Percentiles rank a stretch among this genome's conserved stretches.
phyloP scores from a whole-genome alignment of 2,329 filamentous ascomycete species.

The Ophiostoma quercus region DNA sequence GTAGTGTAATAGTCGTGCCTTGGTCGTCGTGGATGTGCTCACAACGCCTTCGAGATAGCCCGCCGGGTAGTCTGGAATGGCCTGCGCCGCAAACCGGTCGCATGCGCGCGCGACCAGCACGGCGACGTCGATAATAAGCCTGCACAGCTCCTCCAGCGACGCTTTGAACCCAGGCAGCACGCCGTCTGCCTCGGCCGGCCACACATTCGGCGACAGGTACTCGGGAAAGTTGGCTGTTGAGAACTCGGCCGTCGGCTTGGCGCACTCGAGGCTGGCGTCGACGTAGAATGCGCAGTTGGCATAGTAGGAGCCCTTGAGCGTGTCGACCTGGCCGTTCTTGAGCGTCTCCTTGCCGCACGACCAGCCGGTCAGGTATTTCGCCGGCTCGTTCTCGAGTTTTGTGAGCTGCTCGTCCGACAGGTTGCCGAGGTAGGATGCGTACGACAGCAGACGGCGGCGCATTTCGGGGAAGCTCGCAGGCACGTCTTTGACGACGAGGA shows the following conservation, averaged over 20 bases:
- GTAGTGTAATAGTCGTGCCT: slow-evolving; percentile 89
- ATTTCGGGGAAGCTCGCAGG: slow-evolving; percentile 66
- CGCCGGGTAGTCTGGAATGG: slow-evolving; percentile 68
- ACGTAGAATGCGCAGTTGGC: slow-evolving; percentile 78
- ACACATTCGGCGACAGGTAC: slow-evolving; percentile 85
- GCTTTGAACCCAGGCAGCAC: slow-evolving; percentile 69
- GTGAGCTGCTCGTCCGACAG: slow-evolving; percentile 65
- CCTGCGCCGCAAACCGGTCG: slow-evolving; percentile 74
- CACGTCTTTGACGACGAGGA: slow-evolving; percentile 86
- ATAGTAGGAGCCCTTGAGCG: slow-evolving; percentile 77
- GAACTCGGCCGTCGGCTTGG: slow-evolving; percentile 55
- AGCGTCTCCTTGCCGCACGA: slow-evolving; percentile 77
- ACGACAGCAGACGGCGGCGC: slow-evolving; percentile 70
- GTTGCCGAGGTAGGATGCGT: slow-evolving; percentile 83
- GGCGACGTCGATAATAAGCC: slow-evolving; percentile 81
- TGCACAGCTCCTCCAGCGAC: slow-evolving; percentile 70
- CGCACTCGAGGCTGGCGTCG: slow-evolving; percentile 56
- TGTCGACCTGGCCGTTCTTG: slow-evolving; percentile 71
- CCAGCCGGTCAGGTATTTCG: slow-evolving; percentile 68
- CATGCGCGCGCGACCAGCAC: slow-evolving; percentile 85
- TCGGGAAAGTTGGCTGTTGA: slow-evolving; percentile 66
- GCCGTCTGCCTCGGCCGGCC: slow-evolving; percentile 62
- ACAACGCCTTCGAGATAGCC: slow-evolving; percentile 87
- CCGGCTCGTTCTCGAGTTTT: slow-evolving; percentile 53
- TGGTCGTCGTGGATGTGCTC: slow-evolving; percentile 76